These are phyloP conservation scores for Aspergillus sp. DNA, from an alignment of 2,329 filamentous ascomycete genomes.

Conservation along the genomic window DNA sequence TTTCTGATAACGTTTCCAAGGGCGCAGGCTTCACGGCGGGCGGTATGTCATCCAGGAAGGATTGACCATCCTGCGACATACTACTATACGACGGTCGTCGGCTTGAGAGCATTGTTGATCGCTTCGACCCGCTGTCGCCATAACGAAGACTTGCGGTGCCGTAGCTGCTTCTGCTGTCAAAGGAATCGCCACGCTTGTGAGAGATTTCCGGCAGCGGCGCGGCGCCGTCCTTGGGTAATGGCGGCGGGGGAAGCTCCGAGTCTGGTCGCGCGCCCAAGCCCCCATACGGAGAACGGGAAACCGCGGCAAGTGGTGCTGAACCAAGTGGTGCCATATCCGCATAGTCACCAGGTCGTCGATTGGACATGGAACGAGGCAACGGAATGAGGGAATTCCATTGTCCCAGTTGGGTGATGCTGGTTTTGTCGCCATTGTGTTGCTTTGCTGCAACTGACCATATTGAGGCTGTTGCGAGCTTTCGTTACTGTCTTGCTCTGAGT, in stretches of 20 bases:
- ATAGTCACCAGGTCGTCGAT: constrained; percentile 16
- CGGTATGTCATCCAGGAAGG: constrained; percentile 25
- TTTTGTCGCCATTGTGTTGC: constrained; percentile 8
- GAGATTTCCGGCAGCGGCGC: background rate
- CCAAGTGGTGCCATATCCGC: constrained; percentile 11
- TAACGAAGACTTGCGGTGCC: constrained; percentile 34
- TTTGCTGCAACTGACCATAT: background rate
- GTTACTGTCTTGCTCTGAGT: constrained; percentile 44
- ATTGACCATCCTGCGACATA: constrained; percentile 20
- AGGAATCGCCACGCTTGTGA: constrained; percentile 20
- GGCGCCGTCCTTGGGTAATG: constrained; percentile 6
- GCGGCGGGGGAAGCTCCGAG: background rate
- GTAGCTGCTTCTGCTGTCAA: constrained; percentile 33
- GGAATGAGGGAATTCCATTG: constrained; percentile 41
- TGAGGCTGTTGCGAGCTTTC: background rate
- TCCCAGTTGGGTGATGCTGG: constrained; percentile 39
- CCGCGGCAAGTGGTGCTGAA: constrained; percentile 14
- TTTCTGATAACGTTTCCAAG: constrained; percentile 4
- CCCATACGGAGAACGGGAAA: constrained; percentile 6
- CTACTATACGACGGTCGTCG: constrained; percentile 27
- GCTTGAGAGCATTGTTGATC: constrained; percentile 24
- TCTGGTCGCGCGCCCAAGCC: background rate
- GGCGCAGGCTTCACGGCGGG: constrained; percentile 23
- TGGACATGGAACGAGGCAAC: constrained; percentile 26
- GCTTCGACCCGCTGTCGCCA: constrained; percentile 19